Conservation (phyloP, 176 grass and related monocot genomes). For the Chrysopogon serrulatus region DNA sequence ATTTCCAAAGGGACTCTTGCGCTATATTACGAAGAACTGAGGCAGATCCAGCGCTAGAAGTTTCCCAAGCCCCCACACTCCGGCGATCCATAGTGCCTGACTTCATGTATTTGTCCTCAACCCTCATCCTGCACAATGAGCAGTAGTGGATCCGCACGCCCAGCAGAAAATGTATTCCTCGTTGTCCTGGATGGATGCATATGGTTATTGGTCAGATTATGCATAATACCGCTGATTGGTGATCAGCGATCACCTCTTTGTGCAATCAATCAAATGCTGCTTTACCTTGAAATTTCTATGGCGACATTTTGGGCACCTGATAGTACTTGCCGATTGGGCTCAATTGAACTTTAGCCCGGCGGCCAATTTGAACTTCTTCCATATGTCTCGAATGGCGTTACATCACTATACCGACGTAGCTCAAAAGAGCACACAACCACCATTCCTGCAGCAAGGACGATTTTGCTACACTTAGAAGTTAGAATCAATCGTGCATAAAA, state of each 20-base stretch:
- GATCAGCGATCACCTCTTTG: background rate
- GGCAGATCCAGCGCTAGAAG: background rate
- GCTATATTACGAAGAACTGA: background rate
- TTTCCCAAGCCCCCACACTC: slow-evolving; percentile 1
- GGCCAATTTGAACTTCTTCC: background rate
- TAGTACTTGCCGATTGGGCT: background rate
- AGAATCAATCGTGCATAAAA: background rate
- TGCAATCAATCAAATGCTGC: background rate
- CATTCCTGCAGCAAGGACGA: background rate
- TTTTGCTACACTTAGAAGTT: background rate
- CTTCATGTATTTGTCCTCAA: slow-evolving; percentile 16
- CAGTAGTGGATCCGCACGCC: slow-evolving; percentile 43
- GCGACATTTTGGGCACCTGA: slow-evolving; percentile 4
- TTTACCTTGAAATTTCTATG: slow-evolving; percentile 12
- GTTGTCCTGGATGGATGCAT: background rate
- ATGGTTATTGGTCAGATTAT: background rate
- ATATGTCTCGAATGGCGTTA: background rate
- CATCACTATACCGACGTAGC: background rate
- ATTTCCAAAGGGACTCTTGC: background rate
- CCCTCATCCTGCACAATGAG: slow-evolving; percentile 32
- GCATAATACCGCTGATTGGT: too few relatives aligned
- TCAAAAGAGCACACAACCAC: background rate
- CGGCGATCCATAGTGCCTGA: background rate
- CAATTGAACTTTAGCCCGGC: background rate
- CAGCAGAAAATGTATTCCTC: slow-evolving; percentile 50